Evolutionary conservation across 306 rosid genomes (phyloP), one percentile per base, ranked within the genome.

Genomic region (Glycine latifolia): DNA sequence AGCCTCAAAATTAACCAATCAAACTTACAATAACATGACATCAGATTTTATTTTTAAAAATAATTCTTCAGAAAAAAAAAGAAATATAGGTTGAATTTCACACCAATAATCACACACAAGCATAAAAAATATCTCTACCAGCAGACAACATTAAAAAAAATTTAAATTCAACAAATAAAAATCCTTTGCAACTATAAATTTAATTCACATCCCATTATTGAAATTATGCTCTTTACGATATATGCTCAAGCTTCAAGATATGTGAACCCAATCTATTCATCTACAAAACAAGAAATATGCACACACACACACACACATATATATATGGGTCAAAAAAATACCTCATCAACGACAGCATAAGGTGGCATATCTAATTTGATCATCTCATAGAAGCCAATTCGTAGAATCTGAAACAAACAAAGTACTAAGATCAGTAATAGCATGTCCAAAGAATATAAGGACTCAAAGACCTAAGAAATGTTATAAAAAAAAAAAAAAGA

Each of bases 291-390:
- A 6, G 33, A 15, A 53, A 80, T 50, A 55, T 54, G 62, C n/a
- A 26, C 1, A 26, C 31, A 26, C 31, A 26, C 31, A 26, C 31
- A 26, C 31, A 26, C 31, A 26, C 31, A 26, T 26, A 49, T 17
- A 67, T 31, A 47, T 9, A 44, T 12, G 54, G 69, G 76, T 49
- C 59, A 49, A 81, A 59, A 73, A 59, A 17, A 53, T 86, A 94
- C 98, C 98, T 94, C 98, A 76, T 94, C 94, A 8, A 94, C 94
- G 75, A 91, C 98, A 78, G 95, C 97, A 86, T 94, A 94, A 65
- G 87, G 92, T 56, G 98, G 95, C 94, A 94, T 90, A 69, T 94
- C 88, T 71, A 94, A 87, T 88, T 94, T 91, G 31, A 94, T 75
- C 79, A 94, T 91, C 90, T 94, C 97, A 8, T 88, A 94, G 91